Base-by-base conservation (phyloP, 192 early-diverging fungal genomes). In the Entophlyctis luteolus region DNA sequence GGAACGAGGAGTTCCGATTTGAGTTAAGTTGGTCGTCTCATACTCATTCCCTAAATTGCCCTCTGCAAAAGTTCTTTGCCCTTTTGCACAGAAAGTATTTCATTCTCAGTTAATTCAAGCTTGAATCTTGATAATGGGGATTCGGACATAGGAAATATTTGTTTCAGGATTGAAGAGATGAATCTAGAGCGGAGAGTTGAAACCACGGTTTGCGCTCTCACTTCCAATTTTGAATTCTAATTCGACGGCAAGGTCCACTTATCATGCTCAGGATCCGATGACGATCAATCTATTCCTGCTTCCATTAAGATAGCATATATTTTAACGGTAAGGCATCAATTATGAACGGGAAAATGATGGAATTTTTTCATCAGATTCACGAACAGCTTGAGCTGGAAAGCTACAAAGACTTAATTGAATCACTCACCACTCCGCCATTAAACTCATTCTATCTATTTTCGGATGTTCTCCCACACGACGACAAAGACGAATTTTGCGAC, bases 1-100 rank as follows among this genome's bases (percentile, higher is more conserved):
- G 78, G 78, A 68, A 73, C 37, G 78, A 80, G 25, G 71, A 70
- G 16, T 80, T 73, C 48, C 34, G n/a, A 2, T 71, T 73, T 71
- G 59, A 59, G 70, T 71, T 34, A 12, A 29, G 59, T 55, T 27
- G n/a, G 46, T 16, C n/a, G 29, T 35, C n/a, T 71, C 49, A 22
- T 2, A 8, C 52, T 66, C 65, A 29, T 71, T 75, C 29, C 22
- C n/a, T n/a, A n/a, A n/a, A n/a, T n/a, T n/a, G n/a, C n/a, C 1
- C 39, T 70, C 3, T 25, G 73, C 14, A 57, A 55, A 56, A 71
- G 37, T 33, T 65, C 38, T 57, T 63, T 37, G 16, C 75, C 32
- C 35, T 72, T 46, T 37, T 77, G 48, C 72, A 78, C 55, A 71
- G 59, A 38, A 48, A 59, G 36, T 59, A 68, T 53, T 52, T 48